phyloP scores from a whole-genome alignment of 495 filamentous ascomycete species.

The Daldinia caldariorum region DNA sequence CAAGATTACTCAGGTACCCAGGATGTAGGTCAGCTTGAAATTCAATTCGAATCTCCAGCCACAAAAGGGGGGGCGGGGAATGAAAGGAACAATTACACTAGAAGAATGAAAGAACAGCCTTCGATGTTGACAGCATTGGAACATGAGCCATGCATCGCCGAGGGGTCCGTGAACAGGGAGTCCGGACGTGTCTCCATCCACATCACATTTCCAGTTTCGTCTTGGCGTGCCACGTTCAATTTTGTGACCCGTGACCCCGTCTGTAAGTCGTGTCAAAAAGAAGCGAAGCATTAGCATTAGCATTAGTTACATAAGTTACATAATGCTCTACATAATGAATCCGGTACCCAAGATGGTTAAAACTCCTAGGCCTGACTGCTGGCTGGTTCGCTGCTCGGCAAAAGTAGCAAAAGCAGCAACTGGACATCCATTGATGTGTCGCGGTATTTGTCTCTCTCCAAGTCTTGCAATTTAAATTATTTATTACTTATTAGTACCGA shows the following conservation, averaged over 20 bases:
- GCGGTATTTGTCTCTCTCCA: conserved; percentile 1
- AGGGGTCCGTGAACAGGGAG: conserved; percentile 36
- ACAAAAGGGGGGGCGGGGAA: conserved; percentile 41
- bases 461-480: conserved; percentile 6
- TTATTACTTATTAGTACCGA: conserved; percentile 15
- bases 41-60: conserved; percentile 36
- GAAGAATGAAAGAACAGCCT: conserved; percentile 40
- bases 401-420: conserved; percentile 12
- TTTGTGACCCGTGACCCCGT: conserved; percentile 40
- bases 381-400: neutral
- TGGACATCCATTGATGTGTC: conserved; percentile 6
- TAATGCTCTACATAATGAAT: conserved; percentile 1
- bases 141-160: conserved; percentile 19
- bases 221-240: conserved; percentile 44
- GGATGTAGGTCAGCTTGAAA: conserved; percentile 13
- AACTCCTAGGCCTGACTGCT: conserved; percentile 10
- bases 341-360: conserved; percentile 30
- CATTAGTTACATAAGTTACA: conserved; percentile 16
- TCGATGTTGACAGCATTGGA: conserved; percentile 1
- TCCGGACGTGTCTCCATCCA: conserved; percentile 40
- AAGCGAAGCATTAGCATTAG: too few relatives aligned
- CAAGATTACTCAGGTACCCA: conserved; percentile 3
- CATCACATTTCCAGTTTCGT: conserved; percentile 37
- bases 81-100: conserved; percentile 27
- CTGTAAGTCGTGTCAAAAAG: conserved; percentile 38